Percentiles rank a stretch among this genome's conserved stretches.
Evolutionary conservation across 2,329 filamentous ascomycete species (phyloP).

Genomic region (Gremmenia infestans): DNA sequence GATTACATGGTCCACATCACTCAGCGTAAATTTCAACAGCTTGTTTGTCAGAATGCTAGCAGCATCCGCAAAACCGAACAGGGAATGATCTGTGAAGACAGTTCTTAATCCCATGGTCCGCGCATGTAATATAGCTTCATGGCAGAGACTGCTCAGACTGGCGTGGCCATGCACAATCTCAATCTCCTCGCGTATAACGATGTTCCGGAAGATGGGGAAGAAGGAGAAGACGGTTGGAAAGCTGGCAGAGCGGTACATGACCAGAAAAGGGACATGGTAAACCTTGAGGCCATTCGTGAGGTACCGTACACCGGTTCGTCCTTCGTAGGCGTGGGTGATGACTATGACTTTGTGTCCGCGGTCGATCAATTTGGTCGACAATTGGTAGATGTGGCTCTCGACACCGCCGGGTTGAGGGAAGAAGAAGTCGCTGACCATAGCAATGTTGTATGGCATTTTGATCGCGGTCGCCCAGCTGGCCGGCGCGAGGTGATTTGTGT

Average conservation of each 20-base stretch:
- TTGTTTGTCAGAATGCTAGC: conserved; percentile 96
- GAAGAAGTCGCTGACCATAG: conserved; percentile 99
- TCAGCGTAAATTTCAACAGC: conserved; percentile 89
- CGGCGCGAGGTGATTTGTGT: background rate
- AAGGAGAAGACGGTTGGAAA: conserved; percentile 98
- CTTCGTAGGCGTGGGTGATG: conserved; percentile 91
- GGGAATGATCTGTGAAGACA: conserved; percentile 94
- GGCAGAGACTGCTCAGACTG: conserved; percentile 86
- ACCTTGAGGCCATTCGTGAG: conserved; percentile 97
- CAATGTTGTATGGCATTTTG: conserved; percentile 55
- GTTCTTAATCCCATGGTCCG: conserved; percentile 94
- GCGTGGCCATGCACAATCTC: conserved; percentile 98
- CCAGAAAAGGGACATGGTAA: conserved; percentile 93
- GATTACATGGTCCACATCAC: conserved; percentile 96
- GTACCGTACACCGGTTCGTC: conserved; percentile 86
- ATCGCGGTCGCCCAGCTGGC: background rate
- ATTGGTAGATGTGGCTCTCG: conserved; percentile 97
- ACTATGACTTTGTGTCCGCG: conserved; percentile 97
- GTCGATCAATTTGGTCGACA: conserved; percentile 93
- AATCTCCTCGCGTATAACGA: conserved; percentile 88
- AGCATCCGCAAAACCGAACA: conserved; percentile 96
- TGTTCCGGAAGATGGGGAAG: conserved; percentile 96
- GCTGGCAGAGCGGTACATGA: conserved; percentile 89
- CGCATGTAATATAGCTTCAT: conserved; percentile 91
- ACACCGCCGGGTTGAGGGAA: conserved; percentile 95